Base-by-base conservation (phyloP, 2,329 filamentous ascomycete species). In the Bisporella sp. region DNA sequence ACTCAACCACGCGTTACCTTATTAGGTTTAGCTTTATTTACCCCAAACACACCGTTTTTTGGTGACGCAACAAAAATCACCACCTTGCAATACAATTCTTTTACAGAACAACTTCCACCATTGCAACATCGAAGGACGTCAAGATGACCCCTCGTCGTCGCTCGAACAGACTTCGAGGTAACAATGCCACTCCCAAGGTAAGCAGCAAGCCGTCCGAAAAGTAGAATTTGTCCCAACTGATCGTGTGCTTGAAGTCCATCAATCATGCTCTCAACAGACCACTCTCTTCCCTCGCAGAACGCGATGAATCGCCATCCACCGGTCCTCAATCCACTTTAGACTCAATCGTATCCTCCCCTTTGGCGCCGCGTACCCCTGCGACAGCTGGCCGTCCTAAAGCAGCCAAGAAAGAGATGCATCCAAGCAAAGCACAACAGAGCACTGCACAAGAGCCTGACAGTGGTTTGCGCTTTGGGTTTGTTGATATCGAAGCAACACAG, bases 371-470 rank as follows among this genome's bases (percentile, higher is more conserved):
- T 52, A 85, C 87, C 1, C 89, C 89, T 5, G 76, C 74, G 40
- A 79, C 80, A 39, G 78, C 76, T 11, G 81, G 82, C 4, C 77
- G 82, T 5, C 72, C 85, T 58, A 85, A 87, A 70, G 87, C 89
- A 29, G 73, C 85, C 45, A 77, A 77, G 56, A 81, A 84, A 53
- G 90, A 96, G 66, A 96, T 96, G 91, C 91, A 96, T 65, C 92
- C 92, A 6, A 87, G 87, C 71, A 87, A 87, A 64, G 80, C 82
- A 50, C 89, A 93, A 51, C 77, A 80, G 48, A 84, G 76, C 57
- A 91, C 87, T 28, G 85, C 82, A 54, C 87, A 86, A 48, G 74
- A 87, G 42, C 80, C 85, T 2, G 90, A 93, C 30, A 89, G 90
- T 8, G 89, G 86, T 5, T 74, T 93, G 41, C 81, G 86, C 62